phyloP scores from a whole-genome alignment of 2,329 filamentous ascomycete species.

The Stagonosporopsis chrysanthemi region DNA sequence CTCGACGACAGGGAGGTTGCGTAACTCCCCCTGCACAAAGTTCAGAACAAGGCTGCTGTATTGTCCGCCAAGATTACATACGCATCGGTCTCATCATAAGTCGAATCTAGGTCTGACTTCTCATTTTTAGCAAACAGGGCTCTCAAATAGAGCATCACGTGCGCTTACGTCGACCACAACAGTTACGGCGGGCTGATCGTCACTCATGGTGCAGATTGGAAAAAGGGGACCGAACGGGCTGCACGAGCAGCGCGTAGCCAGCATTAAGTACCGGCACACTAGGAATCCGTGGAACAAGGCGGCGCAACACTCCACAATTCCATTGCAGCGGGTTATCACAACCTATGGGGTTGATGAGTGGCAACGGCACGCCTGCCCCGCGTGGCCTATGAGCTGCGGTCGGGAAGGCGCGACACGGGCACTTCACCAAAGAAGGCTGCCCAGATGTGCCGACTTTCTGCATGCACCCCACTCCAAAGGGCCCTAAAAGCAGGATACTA shows the following conservation, averaged over 20 bases:
- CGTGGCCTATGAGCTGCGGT: neutral
- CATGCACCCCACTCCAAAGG: constrained; percentile 3
- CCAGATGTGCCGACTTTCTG: neutral
- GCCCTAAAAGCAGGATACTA: neutral
- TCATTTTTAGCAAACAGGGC: neutral
- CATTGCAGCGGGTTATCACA: neutral
- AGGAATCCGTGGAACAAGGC: neutral
- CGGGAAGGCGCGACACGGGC: constrained; percentile 9
- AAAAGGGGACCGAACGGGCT: neutral
- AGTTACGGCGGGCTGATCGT: constrained; percentile 5
- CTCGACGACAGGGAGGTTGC: constrained; percentile 40
- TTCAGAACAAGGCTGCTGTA: neutral
- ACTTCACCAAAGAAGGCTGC: constrained; percentile 9
- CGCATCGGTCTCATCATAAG: constrained; percentile 12
- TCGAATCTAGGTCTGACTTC: constrained; percentile 6
- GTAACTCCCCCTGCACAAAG: constrained; percentile 6
- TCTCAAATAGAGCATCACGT: neutral
- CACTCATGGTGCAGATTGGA: constrained; percentile 2
- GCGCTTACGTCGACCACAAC: constrained; percentile 14
- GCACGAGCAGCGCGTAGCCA: neutral
- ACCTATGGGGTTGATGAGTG: constrained; percentile 2
- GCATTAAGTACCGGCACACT: constrained; percentile 3
- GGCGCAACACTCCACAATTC: constrained; percentile 1
- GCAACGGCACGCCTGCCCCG: neutral
- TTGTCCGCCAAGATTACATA: neutral